Evolutionary conservation across 208 protist species (phyloP).

Genomic region (Hexamita inflata): DNA sequence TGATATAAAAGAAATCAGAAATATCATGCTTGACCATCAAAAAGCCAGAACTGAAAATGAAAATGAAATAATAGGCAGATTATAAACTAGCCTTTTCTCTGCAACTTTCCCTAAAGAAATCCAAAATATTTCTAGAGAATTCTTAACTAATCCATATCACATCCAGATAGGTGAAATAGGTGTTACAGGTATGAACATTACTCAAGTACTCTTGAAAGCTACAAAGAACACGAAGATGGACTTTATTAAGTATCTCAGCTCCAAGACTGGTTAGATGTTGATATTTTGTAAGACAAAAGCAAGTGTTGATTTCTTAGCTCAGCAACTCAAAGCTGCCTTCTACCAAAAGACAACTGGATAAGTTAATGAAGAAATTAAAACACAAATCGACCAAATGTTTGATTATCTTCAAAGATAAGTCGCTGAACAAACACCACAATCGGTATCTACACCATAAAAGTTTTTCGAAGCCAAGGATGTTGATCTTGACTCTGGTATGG

Average conservation of each 20-base stretch:
- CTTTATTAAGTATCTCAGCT: not conserved
- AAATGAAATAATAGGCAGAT: not conserved
- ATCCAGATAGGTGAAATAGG: conserved; percentile 7
- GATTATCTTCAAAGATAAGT: not conserved
- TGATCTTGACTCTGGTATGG: not conserved
- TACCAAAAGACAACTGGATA: not conserved
- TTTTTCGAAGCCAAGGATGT: not conserved
- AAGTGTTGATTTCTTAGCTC: not conserved
- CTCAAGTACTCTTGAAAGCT: not conserved
- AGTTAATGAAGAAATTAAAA: not conserved
- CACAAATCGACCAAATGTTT: not conserved
- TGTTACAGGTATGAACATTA: not conserved
- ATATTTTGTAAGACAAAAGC: not conserved
- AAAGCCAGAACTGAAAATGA: not conserved
- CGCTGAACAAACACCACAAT: not conserved
- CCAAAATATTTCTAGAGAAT: not conserved
- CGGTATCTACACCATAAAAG: not conserved
- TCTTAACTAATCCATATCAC: not conserved
- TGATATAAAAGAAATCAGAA: conserved; percentile 28
- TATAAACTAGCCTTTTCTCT: conserved; percentile 49
- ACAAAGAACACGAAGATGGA: not conserved
- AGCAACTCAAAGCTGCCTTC: not conserved
- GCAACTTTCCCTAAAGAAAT: conserved; percentile 44
- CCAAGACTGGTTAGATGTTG: not conserved
- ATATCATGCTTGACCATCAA: not conserved